Conservation (phyloP, 768 basidiomycete species). For the Flagelloscypha sp. region DNA sequence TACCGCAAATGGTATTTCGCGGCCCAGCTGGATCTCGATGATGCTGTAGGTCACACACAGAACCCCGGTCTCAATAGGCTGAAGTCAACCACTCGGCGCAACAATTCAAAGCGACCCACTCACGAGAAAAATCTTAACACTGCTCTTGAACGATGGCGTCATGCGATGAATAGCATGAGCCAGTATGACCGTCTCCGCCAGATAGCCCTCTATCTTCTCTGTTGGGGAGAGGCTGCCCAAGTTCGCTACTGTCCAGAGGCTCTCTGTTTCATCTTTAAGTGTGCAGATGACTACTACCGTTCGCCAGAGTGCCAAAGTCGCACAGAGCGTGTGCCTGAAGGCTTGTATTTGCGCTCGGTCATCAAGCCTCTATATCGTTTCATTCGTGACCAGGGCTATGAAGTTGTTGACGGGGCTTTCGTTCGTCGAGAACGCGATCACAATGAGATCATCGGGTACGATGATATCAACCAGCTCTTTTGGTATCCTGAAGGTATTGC, state of each 20-base stretch:
- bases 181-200: slow-evolving; percentile 97
- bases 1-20: slow-evolving; percentile 99
- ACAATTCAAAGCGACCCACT: slow-evolving; percentile 33
- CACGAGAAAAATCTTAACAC: slow-evolving; percentile 82
- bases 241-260: slow-evolving; percentile 96
- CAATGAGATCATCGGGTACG: slow-evolving; percentile 95
- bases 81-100: slow-evolving; percentile 50
- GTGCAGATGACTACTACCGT: slow-evolving; percentile 98
- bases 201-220: slow-evolving; percentile 90
- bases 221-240: slow-evolving; percentile 98
- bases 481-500: slow-evolving; percentile 99
- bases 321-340: slow-evolving; percentile 89
- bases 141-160: slow-evolving; percentile 91
- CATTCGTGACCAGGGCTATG: slow-evolving; percentile 96
- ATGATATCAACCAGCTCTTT: slow-evolving; percentile 98
- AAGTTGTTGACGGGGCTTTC: slow-evolving; percentile 91
- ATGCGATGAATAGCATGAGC: slow-evolving; percentile 99
- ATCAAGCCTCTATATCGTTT: slow-evolving; percentile 94
- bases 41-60: slow-evolving; percentile 91
- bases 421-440: slow-evolving; percentile 92
- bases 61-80: slow-evolving; percentile 90
- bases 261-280: slow-evolving; percentile 99
- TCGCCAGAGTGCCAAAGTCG: slow-evolving; percentile 95
- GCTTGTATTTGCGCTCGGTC: slow-evolving; percentile 83
- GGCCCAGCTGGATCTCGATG: slow-evolving; percentile 97